Conservation (phyloP, 2,329 filamentous ascomycete species). For the Fusarium fracticaudum region DNA sequence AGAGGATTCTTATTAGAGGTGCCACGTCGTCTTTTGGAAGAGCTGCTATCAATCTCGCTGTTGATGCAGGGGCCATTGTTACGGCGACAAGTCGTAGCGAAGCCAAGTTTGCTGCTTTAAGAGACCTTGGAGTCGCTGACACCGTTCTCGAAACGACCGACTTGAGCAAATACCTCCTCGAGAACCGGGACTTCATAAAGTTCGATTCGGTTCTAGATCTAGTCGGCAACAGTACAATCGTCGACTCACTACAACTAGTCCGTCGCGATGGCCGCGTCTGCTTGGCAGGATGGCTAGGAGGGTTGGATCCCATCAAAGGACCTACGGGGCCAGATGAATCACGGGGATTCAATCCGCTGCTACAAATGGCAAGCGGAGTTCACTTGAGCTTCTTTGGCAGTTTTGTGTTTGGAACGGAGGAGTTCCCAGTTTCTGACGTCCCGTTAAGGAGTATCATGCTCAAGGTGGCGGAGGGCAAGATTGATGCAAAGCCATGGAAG, state of each 20-base stretch:
- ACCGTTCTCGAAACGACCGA: neutral
- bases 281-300: neutral
- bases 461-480: neutral
- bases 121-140: neutral
- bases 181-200: accelerated
- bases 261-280: neutral
- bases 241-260: neutral
- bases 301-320: neutral
- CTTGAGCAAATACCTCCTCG: neutral
- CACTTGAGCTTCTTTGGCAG: neutral
- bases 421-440: neutral
- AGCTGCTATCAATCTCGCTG: neutral
- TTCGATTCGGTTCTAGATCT: neutral
- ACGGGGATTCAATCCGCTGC: neutral
- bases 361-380: neutral
- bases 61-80: neutral
- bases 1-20: neutral
- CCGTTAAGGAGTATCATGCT: neutral
- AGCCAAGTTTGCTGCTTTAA: neutral
- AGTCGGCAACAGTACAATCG: neutral
- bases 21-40: neutral
- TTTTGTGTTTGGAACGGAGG: neutral
- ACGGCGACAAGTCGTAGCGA: neutral
- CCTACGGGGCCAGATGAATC: neutral
- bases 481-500: neutral